Base-by-base conservation (phyloP, 139 green algal species). In the Closterium sp. region DNA sequence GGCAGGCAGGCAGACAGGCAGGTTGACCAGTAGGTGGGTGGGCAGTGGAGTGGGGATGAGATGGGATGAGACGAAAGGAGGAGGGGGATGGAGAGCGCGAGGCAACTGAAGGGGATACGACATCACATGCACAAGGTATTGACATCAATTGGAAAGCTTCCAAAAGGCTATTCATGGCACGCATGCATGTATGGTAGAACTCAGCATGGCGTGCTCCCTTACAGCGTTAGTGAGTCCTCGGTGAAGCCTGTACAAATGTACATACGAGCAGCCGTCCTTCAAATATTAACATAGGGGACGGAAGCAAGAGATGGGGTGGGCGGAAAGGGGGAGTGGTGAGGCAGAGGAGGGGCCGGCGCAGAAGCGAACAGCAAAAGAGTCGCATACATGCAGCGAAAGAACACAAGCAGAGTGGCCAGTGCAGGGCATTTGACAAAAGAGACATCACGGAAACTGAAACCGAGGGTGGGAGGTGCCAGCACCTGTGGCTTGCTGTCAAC, bases 191-290 rank as follows among this genome's bases (percentile, higher is more conserved):
- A 69, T 69, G 43, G 38, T 69, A 16, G 43, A 25, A 69, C 43
- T 69, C 43, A 25, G 86, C 30, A 76, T 33, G 31, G 35, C 30
- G 38, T 31, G 86, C n/a, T 33, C 94, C 28, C 90, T 93, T 87
- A 96, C 94, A 0, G 95, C 94, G 2, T 96, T 95, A 12, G 96
- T 96, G 25, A 98, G 38, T 9, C 96, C 96, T 31, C 95, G 95
- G 32, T 96, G 90, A 84, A 98, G 89, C 64, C 95, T 95, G 90
- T 96, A 95, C 1, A 95, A 94, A 4, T 96, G 91, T 0, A 95
- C 55, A 69, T 96, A 69, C 12, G 43, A 69, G 43, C 43, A 69
- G 43, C 43, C 43, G 43, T 69, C 43, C n/a, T n/a, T n/a, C n/a
- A n/a, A n/a, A n/a, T n/a, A n/a, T n/a, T n/a, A n/a, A n/a, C n/a